Base-by-base conservation (phyloP, 2,329 filamentous ascomycete genomes). In the Ilyonectria robusta region DNA sequence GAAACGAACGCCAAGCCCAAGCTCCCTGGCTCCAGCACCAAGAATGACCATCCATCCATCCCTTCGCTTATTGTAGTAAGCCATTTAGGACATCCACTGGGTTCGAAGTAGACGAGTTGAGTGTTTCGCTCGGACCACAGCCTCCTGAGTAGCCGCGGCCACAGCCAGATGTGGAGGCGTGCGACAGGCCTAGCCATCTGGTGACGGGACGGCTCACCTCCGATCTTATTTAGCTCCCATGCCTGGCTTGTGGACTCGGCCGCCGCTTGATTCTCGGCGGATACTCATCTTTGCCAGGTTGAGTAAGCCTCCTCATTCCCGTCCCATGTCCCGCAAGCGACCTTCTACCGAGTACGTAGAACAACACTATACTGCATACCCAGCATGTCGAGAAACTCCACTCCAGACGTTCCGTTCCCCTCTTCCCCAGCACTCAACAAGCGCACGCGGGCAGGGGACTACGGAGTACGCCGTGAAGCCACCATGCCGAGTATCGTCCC, bases 1-100 rank as follows among this genome's bases (percentile, higher is more conserved):
- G 66, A 68, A 61, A 71, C 66, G 62, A 70, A 70, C 59, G 46
- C 50, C 48, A 48, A 66, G 70, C 62, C 64, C 59, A 58, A 74
- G 66, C 60, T 66, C 63, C 48, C 17, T 42, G 50, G 29, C 54
- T n/a, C 46, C 40, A 42, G n/a, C 15, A 42, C 26, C 50, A 54
- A 62, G 59, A 31, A 70, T 42, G 40, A 4, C 64, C 23, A 23
- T 23, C 64, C 23, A 23, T 23, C 64, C 15, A 66, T 58, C 56
- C 47, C 31, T 66, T 70, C 33, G 59, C 44, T 47, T 67, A 56
- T 44, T 64, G 35, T 68, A 53, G 63, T 46, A 55, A 59, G 37
- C 40, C 17, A 8, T n/a, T 17, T n/a, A 17, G 37, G 37, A 6
- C 37, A 15, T n/a, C n/a, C 15, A 15, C 40, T n/a, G 40, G 40